phyloP scores from a whole-genome alignment of 2,329 filamentous ascomycete species.

The Aspergillus amoenus region DNA sequence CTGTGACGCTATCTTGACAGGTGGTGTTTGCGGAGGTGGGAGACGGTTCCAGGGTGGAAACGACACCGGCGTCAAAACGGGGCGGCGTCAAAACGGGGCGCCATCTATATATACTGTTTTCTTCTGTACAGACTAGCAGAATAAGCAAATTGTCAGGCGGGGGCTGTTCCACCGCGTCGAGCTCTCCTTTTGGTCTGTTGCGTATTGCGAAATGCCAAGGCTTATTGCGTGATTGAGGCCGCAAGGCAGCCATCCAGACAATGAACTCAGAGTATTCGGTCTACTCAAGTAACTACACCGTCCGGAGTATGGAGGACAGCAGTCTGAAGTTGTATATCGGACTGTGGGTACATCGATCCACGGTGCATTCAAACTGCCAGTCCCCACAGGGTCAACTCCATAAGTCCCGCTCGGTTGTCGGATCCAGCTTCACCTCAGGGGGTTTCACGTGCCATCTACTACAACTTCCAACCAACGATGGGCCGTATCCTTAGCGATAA shows the following conservation, averaged over 20 bases:
- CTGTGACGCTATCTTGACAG: constrained; percentile 9
- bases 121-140: neutral
- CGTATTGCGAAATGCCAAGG: constrained; percentile 9
- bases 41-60: no score
- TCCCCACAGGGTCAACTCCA: no score
- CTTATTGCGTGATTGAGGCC: constrained; percentile 10
- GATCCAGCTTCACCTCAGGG: no score
- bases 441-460: no score
- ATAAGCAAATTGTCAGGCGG: constrained; percentile 1
- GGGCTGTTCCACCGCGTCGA: neutral
- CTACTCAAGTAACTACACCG: no score
- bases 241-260: neutral
- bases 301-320: no score
- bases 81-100: neutral
- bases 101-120: neutral
- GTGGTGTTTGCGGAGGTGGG: neutral
- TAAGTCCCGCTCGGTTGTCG: no score
- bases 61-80: neutral
- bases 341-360: neutral
- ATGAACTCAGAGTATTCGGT: no score
- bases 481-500: no score
- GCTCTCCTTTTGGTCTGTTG: neutral
- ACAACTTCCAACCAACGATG: no score
- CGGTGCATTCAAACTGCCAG: neutral
- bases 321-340: no score